Evolutionary conservation across 169 alveolate species (phyloP), one percentile per base, ranked within the genome.

Genomic region (Plasmodium relictum): DNA sequence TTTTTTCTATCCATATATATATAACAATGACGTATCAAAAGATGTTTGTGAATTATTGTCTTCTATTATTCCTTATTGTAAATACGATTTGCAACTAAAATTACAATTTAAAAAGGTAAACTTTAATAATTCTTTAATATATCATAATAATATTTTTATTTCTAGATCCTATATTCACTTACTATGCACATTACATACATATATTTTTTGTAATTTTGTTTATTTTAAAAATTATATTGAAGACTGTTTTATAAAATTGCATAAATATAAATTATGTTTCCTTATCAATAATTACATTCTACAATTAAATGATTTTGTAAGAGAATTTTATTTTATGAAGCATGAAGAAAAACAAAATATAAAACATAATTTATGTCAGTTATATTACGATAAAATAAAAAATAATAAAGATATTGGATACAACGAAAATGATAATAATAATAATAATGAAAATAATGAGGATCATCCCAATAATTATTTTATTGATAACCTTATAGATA

Each of bases 41-140:
- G 92, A 86, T 72, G 74, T 86, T n/a, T 86, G 92, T 48, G 86
- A 69, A 39, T 71, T 86, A 39, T n/a, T 86, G 20, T 86, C 92
- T 4, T 71, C 87, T 18, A 62, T 72, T n/a, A 61, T 86, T 3
- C 92, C 92, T 0, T 66, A 86, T 44, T 86, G 92, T 39, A 86
- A 72, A 56, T 58, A 58, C 8, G 69, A 61, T 50, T 41, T 86
- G 10, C 83, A 72, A 1, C 61, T 86, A 59, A 72, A 72, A 52
- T 42, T 69, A 37, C 92, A 86, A 62, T 86, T 86, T 22, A 86
- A 72, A 68, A 86, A 66, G 50, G 76, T 72, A 2, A 50, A 26
- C 6, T 86, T 86, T 63, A 86, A 86, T 9, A 86, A 58, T 22
- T 44, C 86, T 0, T 41, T 86, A 16, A 18, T 86, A 16, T 69